Conservation (phyloP, 2,329 filamentous ascomycete genomes). For the Teratosphaeria destructans region DNA sequence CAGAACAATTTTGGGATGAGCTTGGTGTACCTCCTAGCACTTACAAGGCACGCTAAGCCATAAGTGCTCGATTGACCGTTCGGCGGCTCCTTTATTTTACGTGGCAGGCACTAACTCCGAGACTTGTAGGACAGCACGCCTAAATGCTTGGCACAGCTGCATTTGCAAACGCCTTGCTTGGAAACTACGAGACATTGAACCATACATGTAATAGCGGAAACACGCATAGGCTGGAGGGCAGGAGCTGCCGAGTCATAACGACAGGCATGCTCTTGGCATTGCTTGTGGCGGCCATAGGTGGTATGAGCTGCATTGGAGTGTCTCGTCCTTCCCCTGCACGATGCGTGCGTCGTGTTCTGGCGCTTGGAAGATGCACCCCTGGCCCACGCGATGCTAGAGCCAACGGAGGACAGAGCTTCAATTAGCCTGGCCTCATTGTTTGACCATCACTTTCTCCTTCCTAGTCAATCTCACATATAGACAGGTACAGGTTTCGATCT, state of each 20-base stretch:
- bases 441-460: background rate
- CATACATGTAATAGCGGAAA: background rate
- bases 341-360: background rate
- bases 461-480: background rate
- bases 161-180: background rate
- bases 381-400: background rate
- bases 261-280: background rate
- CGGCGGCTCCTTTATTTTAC: background rate
- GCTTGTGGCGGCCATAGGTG: background rate
- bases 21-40: background rate
- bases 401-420: background rate
- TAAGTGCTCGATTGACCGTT: background rate
- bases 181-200: background rate
- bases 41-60: background rate
- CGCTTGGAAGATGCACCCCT: background rate
- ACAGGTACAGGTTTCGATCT: background rate
- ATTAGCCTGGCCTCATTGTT: background rate
- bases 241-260: background rate
- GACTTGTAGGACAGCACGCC: background rate
- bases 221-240: background rate
- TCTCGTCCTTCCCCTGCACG: background rate
- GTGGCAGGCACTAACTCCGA: background rate
- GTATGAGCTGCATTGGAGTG: background rate
- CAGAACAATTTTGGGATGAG: background rate
- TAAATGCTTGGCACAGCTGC: background rate